Percentiles rank a stretch among this genome's conserved stretches.
Conservation (phyloP, 169 alveolate species). For the Plasmodium gaboni region DNA sequence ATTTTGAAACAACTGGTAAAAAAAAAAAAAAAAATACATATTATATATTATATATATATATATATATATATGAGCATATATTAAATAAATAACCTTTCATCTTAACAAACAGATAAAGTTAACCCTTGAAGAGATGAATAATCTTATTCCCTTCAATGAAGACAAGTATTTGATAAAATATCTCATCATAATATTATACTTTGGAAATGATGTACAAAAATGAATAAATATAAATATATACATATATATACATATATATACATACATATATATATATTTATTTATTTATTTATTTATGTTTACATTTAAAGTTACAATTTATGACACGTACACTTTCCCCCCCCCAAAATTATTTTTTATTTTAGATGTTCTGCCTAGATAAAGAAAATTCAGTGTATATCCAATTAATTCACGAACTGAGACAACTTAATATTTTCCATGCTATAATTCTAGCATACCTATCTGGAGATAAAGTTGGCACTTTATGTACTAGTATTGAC, state of each 20-base stretch:
- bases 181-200: slow-evolving; percentile 64
- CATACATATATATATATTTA: neutral
- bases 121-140: slow-evolving; percentile 57
- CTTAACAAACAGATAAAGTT: slow-evolving; percentile 15
- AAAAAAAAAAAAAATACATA: neutral
- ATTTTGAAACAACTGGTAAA: slow-evolving; percentile 52
- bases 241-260: neutral
- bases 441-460: slow-evolving; percentile 57
- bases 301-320: neutral
- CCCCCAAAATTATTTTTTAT: neutral
- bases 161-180: slow-evolving; percentile 53
- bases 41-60: too few species aligned
- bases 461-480: slow-evolving; percentile 55
- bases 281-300: neutral
- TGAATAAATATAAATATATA: neutral
- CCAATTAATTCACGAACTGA: slow-evolving; percentile 49
- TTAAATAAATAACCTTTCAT: neutral
- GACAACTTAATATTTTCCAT: slow-evolving; percentile 52
- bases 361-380: slow-evolving; percentile 72
- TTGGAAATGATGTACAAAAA: slow-evolving; percentile 53
- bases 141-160: slow-evolving; percentile 69
- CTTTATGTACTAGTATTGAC: slow-evolving; percentile 34
- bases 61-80: too few species aligned
- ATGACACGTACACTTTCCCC: neutral
- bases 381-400: slow-evolving; percentile 61